Evolutionary conservation across 768 basidiomycete species (phyloP).

Genomic region (Lentinus tigrinus): DNA sequence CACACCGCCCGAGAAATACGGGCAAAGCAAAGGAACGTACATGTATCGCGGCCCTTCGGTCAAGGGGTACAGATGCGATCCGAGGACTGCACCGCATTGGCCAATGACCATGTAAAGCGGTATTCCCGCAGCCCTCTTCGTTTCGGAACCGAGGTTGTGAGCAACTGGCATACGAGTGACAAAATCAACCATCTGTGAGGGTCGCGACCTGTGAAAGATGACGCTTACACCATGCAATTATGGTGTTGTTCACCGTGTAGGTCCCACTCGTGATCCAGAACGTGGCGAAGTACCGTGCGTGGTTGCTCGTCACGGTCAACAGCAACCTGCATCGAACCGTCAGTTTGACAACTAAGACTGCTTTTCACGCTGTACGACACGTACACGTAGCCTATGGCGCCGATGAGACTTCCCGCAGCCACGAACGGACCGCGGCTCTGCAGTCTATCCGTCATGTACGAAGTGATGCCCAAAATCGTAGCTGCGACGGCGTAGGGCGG

Average conservation of each 20-base stretch:
- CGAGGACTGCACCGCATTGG: slow-evolving; percentile 74
- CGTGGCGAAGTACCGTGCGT: slow-evolving; percentile 69
- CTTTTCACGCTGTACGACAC: slow-evolving; percentile 33
- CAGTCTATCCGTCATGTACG: slow-evolving; percentile 61
- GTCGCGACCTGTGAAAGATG: no score
- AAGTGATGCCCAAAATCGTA: slow-evolving; percentile 52
- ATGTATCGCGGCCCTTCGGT: slow-evolving; percentile 64
- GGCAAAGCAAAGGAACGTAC: slow-evolving; percentile 38
- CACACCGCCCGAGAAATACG: no score
- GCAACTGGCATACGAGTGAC: no score
- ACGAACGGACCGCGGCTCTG: slow-evolving; percentile 58
- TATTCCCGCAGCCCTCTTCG: slow-evolving; percentile 73
- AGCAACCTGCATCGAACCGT: slow-evolving; percentile 42
- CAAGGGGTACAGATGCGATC: slow-evolving; percentile 69
- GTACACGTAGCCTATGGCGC: slow-evolving; percentile 63
- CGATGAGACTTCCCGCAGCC: slow-evolving; percentile 41
- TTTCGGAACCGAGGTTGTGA: slow-evolving; percentile 77
- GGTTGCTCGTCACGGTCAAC: slow-evolving; percentile 51
- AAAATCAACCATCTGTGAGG: no score
- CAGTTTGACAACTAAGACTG: no score
- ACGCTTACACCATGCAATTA: slow-evolving; percentile 67
- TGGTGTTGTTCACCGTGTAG: slow-evolving; percentile 69
- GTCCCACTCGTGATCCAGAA: slow-evolving; percentile 76
- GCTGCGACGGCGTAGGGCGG: slow-evolving; percentile 76
- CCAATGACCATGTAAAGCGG: slow-evolving; percentile 81